Evolutionary conservation across 495 filamentous ascomycete genomes (phyloP), one percentile per base, ranked within the genome.

Genomic region (Articulospora tetracladia): DNA sequence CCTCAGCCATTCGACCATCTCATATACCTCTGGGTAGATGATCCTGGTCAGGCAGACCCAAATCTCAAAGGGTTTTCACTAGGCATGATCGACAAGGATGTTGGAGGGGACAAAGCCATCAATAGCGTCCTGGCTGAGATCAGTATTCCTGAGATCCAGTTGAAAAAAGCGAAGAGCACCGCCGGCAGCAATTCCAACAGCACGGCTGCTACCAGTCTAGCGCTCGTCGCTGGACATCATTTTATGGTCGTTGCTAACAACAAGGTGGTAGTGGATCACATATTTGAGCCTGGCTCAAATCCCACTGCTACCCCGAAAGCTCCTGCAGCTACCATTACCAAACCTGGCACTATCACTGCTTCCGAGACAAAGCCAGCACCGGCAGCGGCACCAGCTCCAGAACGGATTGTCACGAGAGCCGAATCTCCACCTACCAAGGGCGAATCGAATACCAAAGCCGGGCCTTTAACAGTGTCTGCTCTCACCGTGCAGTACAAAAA

Each of bases 261-360:
- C 20, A 55, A 39, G n/a, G 55, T 57, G 3, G 36, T 57, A 1
- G 25, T 57, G n/a, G 55, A 57, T 25, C 55, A 57, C 22, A 39
- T 57, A 1, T 57, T 57, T 34, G 20, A 54, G 13, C 26, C 52
- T 11, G 20, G 12, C 3, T 17, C 10, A 44, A 48, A 28, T 22
- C 24, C 19, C 3, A 28, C 36, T 2, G 28, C 3, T 11, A 25
- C 6, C 1, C 53, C 28, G 7, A n/a, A 27, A 22, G 20, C 8
- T 52, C 28, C 28, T 36, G 1, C 19, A 41, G 34, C 25, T 8
- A 48, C 30, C 7, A 6, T 15, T 7, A 12, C 20, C 25, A 17
- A 12, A 53, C 3, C 15, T 19, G 24, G 7, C 50, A 12, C 13
- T n/a, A 13, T 27, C 12, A 25, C 13, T 23, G 23, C 10, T 53